A percentile compares a stretch with the other conserved stretches of the same genome.
Evolutionary conservation across 2,329 filamentous ascomycete species (phyloP).

Genomic region (Ramularia endophylla): DNA sequence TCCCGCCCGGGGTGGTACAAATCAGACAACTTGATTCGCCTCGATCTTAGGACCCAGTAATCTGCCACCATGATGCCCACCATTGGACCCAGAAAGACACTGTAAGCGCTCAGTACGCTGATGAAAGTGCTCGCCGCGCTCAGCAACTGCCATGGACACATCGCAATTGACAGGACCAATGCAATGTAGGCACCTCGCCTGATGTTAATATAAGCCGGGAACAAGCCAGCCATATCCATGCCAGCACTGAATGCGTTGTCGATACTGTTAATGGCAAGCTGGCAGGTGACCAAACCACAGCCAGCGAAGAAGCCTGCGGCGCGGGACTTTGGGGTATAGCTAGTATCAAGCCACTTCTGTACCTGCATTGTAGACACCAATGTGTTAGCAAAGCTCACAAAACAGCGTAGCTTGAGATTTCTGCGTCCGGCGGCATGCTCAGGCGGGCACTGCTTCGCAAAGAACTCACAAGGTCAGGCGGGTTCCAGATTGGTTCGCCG

Average conservation of each 20-base stretch:
- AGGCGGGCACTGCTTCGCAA: no score
- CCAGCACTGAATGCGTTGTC: conserved; percentile 48
- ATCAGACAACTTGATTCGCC: conserved; percentile 38
- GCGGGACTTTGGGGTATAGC: conserved; percentile 29
- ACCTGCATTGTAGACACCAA: conserved; percentile 38
- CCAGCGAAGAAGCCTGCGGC: conserved; percentile 45
- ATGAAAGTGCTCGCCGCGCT: conserved; percentile 43
- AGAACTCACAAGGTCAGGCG: conserved; percentile 7
- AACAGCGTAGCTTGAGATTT: no score
- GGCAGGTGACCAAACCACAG: conserved; percentile 40
- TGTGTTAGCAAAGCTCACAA: no score
- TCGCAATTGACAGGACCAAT: conserved; percentile 39
- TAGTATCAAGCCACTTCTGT: conserved; percentile 33
- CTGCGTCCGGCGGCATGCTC: no score
- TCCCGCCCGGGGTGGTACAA: conserved; percentile 35
- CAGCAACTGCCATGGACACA: conserved; percentile 50
- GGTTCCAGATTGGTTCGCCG: conserved; percentile 43
- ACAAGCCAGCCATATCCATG: conserved; percentile 51
- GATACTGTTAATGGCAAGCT: conserved; percentile 41
- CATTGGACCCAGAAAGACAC: conserved; percentile 43
- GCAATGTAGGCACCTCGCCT: conserved; percentile 48
- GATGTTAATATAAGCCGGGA: conserved; percentile 52
- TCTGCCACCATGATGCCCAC: conserved; percentile 37
- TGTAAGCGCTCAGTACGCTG: conserved; percentile 41
- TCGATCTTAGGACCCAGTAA: conserved; percentile 40